Conservation (phyloP, 208 protist genomes). For the Perkinsela sp. region DNA sequence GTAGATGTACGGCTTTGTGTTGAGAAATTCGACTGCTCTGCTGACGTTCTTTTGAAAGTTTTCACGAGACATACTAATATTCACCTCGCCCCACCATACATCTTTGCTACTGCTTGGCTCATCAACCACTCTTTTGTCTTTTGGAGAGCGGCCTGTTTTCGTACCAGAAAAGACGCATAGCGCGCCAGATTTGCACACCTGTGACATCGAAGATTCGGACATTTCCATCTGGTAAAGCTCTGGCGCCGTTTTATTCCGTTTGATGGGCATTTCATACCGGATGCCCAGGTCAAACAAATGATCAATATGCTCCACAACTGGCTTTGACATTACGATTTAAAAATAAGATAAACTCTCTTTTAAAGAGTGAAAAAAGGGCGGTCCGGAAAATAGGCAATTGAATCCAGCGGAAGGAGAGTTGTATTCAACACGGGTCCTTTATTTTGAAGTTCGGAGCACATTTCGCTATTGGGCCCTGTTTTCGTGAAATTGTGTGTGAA, state of each 20-base stretch:
- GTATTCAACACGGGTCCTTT: too few relatives aligned
- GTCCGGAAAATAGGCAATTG: too few relatives aligned
- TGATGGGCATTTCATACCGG: conserved; percentile 1
- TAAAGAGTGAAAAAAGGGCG: too few relatives aligned
- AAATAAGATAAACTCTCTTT: too few relatives aligned
- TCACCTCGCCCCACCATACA: conserved; percentile 78
- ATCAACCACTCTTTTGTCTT: conserved; percentile 72
- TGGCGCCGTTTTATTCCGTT: conserved; percentile 6
- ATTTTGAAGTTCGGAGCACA: too few relatives aligned
- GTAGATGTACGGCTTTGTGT: conserved; percentile 60
- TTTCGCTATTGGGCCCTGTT: too few relatives aligned
- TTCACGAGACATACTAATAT: conserved; percentile 58
- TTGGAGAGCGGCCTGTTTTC: conserved; percentile 67
- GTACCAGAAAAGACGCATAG: conserved; percentile 41
- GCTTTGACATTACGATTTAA: too few relatives aligned
- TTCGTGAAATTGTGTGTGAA: too few relatives aligned
- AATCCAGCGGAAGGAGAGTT: too few relatives aligned
- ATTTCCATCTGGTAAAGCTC: conserved; percentile 12
- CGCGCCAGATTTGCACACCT: conserved; percentile 46
- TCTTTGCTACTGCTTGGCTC: conserved; percentile 22
- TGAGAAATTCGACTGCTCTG: conserved; percentile 68
- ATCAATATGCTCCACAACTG: not conserved
- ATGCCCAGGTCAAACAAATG: not conserved
- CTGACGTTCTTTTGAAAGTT: conserved; percentile 67
- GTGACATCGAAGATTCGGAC: conserved; percentile 6